phyloP scores from a whole-genome alignment of 495 filamentous ascomycete species.

The Pyronema domesticum region DNA sequence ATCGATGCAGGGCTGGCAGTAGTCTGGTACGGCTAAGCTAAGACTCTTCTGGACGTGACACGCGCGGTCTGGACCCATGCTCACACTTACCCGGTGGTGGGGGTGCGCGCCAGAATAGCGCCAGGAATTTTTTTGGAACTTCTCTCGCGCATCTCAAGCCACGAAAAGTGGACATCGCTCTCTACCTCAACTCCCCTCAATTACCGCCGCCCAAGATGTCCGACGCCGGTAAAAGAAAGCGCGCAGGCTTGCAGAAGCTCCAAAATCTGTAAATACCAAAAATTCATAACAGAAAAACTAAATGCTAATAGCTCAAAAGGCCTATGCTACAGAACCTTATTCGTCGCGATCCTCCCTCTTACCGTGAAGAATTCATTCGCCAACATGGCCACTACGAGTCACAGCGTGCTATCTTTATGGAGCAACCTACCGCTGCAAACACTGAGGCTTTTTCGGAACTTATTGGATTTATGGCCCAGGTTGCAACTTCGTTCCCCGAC shows the following conservation, averaged over 20 bases:
- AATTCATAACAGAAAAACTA: not conserved
- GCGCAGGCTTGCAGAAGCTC: conserved; percentile 23
- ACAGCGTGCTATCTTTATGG: conserved; percentile 76
- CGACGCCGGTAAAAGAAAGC: conserved; percentile 18
- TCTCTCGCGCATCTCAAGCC: too few species aligned
- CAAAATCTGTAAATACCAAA: conserved; percentile 16
- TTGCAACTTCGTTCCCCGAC: conserved; percentile 79
- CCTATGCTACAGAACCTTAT: conserved; percentile 81
- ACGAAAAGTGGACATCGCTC: too few species aligned
- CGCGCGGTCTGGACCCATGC: too few species aligned
- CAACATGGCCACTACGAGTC: conserved; percentile 88
- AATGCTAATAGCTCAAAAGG: conserved; percentile 27
- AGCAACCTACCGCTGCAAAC: conserved; percentile 42
- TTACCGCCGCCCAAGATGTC: not conserved
- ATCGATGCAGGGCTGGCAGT: too few species aligned
- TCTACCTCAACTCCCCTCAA: too few species aligned
- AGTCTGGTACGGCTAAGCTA: too few species aligned
- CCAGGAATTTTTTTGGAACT: too few species aligned
- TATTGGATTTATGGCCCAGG: conserved; percentile 49
- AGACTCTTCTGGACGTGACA: too few species aligned
- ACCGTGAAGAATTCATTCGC: conserved; percentile 65
- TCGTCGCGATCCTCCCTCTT: conserved; percentile 66
- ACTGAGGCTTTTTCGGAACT: conserved; percentile 19
- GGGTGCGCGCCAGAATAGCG: too few species aligned
- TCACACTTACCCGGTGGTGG: too few species aligned